phyloP scores from a whole-genome alignment of 1,284 basidiomycete genomes.

The Takashimella tepidaria region DNA sequence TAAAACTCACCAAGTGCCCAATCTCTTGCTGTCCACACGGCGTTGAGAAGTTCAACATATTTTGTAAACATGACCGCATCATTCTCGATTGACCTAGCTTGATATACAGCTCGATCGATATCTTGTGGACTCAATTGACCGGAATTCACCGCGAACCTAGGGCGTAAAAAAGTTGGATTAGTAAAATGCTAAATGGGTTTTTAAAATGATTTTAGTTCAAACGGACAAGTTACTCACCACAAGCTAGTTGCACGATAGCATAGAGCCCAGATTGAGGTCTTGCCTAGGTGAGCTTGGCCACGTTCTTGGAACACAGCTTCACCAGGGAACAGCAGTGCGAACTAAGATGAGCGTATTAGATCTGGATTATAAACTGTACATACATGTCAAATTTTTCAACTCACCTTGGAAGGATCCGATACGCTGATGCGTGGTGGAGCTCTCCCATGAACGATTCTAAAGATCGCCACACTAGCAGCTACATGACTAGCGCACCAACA shows the following conservation, averaged over 20 bases:
- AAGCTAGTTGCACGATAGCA: constrained; percentile 23
- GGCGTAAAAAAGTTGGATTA: background rate
- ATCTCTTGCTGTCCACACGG: background rate
- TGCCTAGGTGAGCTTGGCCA: constrained; percentile 1
- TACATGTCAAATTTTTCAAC: too few relatives aligned
- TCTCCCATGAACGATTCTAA: constrained; percentile 12
- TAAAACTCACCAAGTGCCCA: background rate
- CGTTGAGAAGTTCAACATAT: background rate
- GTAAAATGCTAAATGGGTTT: background rate
- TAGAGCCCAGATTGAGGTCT: constrained; percentile 22
- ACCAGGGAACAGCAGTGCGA: constrained; percentile 24
- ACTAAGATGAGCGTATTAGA: constrained; percentile 21
- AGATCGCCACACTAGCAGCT: constrained; percentile 21
- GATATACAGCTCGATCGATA: background rate
- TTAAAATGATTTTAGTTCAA: background rate
- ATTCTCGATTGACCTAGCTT: background rate
- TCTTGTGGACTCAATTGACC: background rate
- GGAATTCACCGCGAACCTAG: background rate
- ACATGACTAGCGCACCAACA: constrained; percentile 26
- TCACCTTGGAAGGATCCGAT: constrained; percentile 20
- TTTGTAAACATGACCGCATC: background rate
- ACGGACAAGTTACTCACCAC: constrained; percentile 16
- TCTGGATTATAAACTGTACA: too few relatives aligned
- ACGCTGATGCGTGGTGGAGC: constrained; percentile 11
- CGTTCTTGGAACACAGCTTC: constrained; percentile 5